Conservation (phyloP, 768 basidiomycete species). For the Pluteus cervinus region DNA sequence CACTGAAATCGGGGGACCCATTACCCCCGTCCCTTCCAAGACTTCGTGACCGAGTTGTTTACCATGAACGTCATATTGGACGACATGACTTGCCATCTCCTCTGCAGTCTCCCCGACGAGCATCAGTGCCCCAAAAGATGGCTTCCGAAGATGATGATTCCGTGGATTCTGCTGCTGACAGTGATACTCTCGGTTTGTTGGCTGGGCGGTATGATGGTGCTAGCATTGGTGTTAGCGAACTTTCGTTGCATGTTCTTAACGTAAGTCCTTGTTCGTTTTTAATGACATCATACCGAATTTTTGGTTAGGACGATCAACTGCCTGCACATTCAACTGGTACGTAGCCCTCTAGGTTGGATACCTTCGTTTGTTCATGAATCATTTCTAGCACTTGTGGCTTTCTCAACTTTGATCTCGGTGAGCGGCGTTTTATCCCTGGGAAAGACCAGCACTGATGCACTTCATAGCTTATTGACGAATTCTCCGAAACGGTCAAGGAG, state of each 20-base stretch:
- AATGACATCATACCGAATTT: not conserved
- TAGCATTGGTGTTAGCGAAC: conserved; percentile 34
- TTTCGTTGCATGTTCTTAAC: conserved; percentile 32
- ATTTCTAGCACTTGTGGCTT: conserved; percentile 28
- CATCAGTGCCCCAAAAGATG: conserved; percentile 2
- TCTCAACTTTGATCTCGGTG: conserved; percentile 34
- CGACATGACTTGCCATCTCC: conserved; percentile 2
- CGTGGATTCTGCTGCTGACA: conserved; percentile 11
- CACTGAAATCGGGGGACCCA: conserved; percentile 27
- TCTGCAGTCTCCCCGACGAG: conserved; percentile 4
- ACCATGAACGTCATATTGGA: conserved; percentile 29
- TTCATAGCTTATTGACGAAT: conserved; percentile 33
- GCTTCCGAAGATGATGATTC: conserved; percentile 8
- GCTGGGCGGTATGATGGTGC: conserved; percentile 33
- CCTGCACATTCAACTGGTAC: conserved; percentile 37
- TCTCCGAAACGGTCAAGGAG: conserved; percentile 29
- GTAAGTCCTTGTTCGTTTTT: conserved; percentile 15
- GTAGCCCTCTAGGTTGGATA: not conserved
- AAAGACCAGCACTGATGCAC: not conserved
- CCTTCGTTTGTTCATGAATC: not conserved
- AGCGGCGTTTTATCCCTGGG: conserved; percentile 1
- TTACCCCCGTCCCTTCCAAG: conserved; percentile 32
- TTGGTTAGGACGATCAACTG: conserved; percentile 31
- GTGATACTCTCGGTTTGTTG: conserved; percentile 12
- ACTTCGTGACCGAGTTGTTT: conserved; percentile 36